Evolutionary conservation across 2,329 filamentous ascomycete genomes (phyloP), one percentile per base, ranked within the genome.

Genomic region (Colletotrichum musae): DNA sequence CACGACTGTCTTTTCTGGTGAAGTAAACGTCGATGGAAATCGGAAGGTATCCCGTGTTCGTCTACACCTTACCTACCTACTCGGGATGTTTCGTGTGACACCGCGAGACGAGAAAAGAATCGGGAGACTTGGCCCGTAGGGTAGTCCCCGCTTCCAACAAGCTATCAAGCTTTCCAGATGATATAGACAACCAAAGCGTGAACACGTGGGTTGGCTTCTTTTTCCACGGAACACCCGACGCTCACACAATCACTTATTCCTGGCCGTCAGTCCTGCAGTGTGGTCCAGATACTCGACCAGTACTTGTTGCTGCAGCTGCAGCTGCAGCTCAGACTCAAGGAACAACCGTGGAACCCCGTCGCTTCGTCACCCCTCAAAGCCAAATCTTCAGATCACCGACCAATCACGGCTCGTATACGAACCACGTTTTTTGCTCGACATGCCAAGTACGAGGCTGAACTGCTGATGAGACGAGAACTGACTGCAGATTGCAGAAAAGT

Each of bases 381-480:
- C 62, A 67, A 70, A 56, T 70, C 67, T 52, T 67, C 67, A 67
- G 56, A 70, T 58, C 18, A 32, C 54, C 36, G 64, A 57, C 73
- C 73, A 75, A 75, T 75, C 28, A 62, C 57, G 59, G 48, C 36
- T 47, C 64, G 41, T 48, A 45, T 59, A 71, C 50, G 56, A 69
- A 73, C 73, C 73, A 73, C 72, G 72, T 73, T 73, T 72, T 68
- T 67, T 64, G 58, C 68, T 70, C 67, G 68, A 71, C 73, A 70
- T 69, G 71, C 70, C 69, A 73, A 72, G 71, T 61, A 61, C 73
- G 68, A 75, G 73, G 73, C 73, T 75, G 73, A 74, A 66, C 24
- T 18, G 52, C 10, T 36, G 32, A 36, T 36, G 32, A 43, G 24
- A 26, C 56, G n/a, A 39, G 28, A 48, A 48, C 32, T 36, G 7